phyloP scores from a whole-genome alignment of 1,284 basidiomycete species.

The Naganishia liquefaciens region DNA sequence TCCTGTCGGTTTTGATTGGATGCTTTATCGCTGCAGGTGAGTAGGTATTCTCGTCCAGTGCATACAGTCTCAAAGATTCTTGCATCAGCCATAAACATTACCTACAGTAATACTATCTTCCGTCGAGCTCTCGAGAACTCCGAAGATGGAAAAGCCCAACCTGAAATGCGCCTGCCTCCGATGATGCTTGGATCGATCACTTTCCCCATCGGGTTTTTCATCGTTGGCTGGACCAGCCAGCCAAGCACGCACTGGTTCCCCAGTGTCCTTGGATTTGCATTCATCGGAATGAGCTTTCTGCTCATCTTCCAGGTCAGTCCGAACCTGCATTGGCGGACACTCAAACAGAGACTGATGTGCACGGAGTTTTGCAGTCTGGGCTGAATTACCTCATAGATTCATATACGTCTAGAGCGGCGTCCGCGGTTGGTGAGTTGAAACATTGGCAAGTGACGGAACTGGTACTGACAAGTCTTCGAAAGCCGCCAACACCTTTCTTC shows the following conservation, averaged over 20 bases:
- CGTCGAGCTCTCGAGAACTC: slow-evolving; percentile 40
- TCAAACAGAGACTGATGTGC: neutral
- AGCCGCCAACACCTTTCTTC: slow-evolving; percentile 53
- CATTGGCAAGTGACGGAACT: neutral
- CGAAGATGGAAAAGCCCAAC: slow-evolving; percentile 37
- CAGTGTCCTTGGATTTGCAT: slow-evolving; percentile 43
- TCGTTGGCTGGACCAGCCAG: slow-evolving; percentile 50
- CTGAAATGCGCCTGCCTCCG: slow-evolving; percentile 46
- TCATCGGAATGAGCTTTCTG: slow-evolving; percentile 49
- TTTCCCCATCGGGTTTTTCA: slow-evolving; percentile 51
- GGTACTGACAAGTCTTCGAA: neutral
- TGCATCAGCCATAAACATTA: slow-evolving; percentile 42
- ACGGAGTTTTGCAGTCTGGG: slow-evolving; percentile 37
- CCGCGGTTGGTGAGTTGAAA: slow-evolving; percentile 26
- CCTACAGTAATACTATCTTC: slow-evolving; percentile 42
- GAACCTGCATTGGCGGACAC: neutral
- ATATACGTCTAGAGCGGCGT: slow-evolving; percentile 65
- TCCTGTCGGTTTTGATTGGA: slow-evolving; percentile 49
- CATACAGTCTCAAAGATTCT: neutral
- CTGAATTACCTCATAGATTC: slow-evolving; percentile 64
- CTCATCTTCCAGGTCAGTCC: slow-evolving; percentile 47
- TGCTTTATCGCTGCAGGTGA: slow-evolving; percentile 42
- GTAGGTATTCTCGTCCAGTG: neutral
- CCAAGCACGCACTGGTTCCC: slow-evolving; percentile 47
- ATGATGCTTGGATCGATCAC: slow-evolving; percentile 47